phyloP scores from a whole-genome alignment of 2,329 filamentous ascomycete species.

The Talaromyces sp. region DNA sequence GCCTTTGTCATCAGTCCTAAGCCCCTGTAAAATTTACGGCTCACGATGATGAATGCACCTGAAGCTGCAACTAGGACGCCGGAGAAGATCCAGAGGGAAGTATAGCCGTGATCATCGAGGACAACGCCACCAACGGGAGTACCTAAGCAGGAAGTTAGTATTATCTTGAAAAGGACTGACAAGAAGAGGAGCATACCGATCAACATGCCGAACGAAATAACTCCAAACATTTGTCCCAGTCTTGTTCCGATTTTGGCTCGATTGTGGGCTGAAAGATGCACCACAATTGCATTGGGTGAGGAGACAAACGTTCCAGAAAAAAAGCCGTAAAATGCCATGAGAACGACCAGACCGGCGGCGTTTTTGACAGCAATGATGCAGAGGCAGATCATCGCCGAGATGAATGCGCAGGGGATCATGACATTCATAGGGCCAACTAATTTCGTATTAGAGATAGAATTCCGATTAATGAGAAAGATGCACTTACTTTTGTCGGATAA shows the following conservation, averaged over 20 bases:
- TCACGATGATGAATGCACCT: background rate
- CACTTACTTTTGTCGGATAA: slow-evolving; percentile 27
- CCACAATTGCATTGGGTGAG: background rate
- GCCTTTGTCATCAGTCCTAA: slow-evolving; percentile 8
- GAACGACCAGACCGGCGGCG: background rate
- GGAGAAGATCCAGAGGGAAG: slow-evolving; percentile 9
- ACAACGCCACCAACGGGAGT: slow-evolving; percentile 15
- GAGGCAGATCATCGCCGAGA: background rate
- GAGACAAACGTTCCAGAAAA: background rate
- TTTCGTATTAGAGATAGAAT: background rate
- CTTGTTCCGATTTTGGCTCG: slow-evolving; percentile 10
- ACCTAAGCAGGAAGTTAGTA: background rate
- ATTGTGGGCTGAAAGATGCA: slow-evolving; percentile 1
- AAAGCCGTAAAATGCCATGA: slow-evolving; percentile 7
- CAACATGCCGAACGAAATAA: slow-evolving; percentile 11
- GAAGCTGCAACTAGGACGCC: slow-evolving; percentile 5
- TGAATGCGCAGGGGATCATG: slow-evolving; percentile 5
- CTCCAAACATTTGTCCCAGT: slow-evolving; percentile 11
- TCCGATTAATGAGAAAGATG: background rate
- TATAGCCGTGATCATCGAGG: slow-evolving; percentile 10
- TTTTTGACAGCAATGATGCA: slow-evolving; percentile 6
- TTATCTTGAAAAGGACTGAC: background rate
- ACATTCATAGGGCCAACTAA: slow-evolving; percentile 11
- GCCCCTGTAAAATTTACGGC: slow-evolving; percentile 6
- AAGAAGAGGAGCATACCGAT: slow-evolving; percentile 3